These are phyloP conservation scores for Plenodomus biglobosus DNA, from an alignment of 2,329 filamentous ascomycete species.

Conservation along the genomic window DNA sequence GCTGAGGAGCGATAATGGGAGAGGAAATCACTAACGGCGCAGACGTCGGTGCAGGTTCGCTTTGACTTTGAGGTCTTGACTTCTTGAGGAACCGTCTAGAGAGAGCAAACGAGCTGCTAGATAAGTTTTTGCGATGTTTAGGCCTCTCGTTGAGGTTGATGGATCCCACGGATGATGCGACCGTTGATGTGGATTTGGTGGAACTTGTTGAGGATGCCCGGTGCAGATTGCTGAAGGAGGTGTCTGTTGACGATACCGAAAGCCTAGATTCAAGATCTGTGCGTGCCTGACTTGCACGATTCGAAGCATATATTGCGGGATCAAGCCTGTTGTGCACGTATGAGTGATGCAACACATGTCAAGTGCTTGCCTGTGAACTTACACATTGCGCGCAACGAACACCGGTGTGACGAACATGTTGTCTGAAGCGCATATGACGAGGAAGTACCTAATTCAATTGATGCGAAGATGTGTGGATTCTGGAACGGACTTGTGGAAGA, in stretches of 20 bases:
- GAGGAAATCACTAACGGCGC: neutral
- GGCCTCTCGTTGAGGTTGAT: slow-evolving; percentile 2
- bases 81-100: slow-evolving; percentile 17
- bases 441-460: neutral
- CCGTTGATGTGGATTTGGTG: slow-evolving; percentile 11
- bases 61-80: slow-evolving; percentile 8
- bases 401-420: slow-evolving; percentile 11
- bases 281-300: slow-evolving; percentile 4
- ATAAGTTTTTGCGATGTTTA: slow-evolving; percentile 17
- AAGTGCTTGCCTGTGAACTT: slow-evolving; percentile 6
- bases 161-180: slow-evolving; percentile 17
- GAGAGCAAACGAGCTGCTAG: slow-evolving; percentile 9
- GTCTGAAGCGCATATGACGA: neutral
- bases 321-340: slow-evolving; percentile 13
- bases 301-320: slow-evolving; percentile 7
- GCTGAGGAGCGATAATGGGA: neutral
- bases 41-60: slow-evolving; percentile 2
- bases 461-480: neutral
- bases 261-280: slow-evolving; percentile 5
- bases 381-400: slow-evolving; percentile 17
- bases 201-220: slow-evolving; percentile 14
- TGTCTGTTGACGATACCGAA: slow-evolving; percentile 13
- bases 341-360: slow-evolving; percentile 8
- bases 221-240: slow-evolving; percentile 10
- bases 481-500: neutral